Evolutionary conservation across 2,329 filamentous ascomycete genomes (phyloP), one percentile per base, ranked within the genome.

Genomic region (Alternaria dauci): DNA sequence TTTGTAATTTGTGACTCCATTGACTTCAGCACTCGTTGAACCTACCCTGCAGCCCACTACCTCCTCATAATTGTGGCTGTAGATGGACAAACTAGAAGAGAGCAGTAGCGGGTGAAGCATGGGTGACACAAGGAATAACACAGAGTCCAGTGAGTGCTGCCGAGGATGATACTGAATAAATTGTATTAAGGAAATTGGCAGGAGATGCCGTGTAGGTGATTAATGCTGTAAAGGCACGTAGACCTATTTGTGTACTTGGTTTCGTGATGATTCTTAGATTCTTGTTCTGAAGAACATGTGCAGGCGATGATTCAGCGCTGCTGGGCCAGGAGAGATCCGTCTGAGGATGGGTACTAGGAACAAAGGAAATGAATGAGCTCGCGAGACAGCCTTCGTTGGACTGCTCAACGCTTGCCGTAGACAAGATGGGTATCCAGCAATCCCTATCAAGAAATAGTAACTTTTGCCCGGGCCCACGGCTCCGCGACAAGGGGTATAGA

Each of bases 311-410:
- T 69, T 66, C 70, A 71, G 68, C 74, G 75, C 71, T 66, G 55
- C 67, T 71, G 58, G 65, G 66, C 65, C 64, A 71, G 61, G 63
- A 63, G 66, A 67, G 62, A 72, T 74, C 73, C 70, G 61, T 66
- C 39, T 71, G 71, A 73, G 70, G 71, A 76, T 76, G 61, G 55
- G 60, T 69, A 70, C 70, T 51, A 36, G 44, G 36, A 65, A 77
- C 74, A 78, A 77, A 78, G 61, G 74, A 75, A 74, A 78, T 66
- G 55, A 69, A 67, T 58, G 62, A 70, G 67, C 69, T 66, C 63
- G 69, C 71, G 67, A 72, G 64, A 69, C 70, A 73, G 68, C 65
- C 50, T 59, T 71, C 30, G 60, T 61, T 54, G 54, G 67, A 68
- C 70, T 73, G 70, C 59, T 53, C 62, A 62, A 63, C 58, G 65